Conservation (phyloP, 352 stramenopile genomes). For the Phytophthora niederhauseri region DNA sequence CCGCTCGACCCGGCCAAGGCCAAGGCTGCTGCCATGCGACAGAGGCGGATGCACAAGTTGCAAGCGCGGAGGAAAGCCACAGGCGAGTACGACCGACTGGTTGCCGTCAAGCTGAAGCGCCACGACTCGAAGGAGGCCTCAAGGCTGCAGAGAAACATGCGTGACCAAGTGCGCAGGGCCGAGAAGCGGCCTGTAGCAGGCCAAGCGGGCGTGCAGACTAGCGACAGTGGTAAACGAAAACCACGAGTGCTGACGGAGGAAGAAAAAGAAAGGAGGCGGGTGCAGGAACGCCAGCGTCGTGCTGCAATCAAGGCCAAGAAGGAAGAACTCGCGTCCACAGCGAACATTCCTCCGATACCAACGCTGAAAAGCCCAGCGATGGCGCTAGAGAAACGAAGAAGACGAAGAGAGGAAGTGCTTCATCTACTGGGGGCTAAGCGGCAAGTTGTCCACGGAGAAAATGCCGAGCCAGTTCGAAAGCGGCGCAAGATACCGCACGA, state of each 20-base stretch:
- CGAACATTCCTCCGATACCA: background rate
- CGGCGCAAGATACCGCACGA: background rate
- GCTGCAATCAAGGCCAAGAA: conserved; percentile 18
- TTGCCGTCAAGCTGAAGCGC: conserved; percentile 22
- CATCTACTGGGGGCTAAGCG: background rate
- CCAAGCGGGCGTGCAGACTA: background rate
- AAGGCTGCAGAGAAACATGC: conserved; percentile 18
- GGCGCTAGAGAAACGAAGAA: background rate
- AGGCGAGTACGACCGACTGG: conserved; percentile 16
- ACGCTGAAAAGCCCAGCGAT: background rate
- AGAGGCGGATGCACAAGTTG: conserved; percentile 28
- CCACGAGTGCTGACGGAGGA: background rate
- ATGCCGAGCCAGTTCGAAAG: background rate
- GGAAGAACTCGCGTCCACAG: background rate
- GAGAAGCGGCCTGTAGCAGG: background rate
- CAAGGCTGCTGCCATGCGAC: conserved; percentile 10
- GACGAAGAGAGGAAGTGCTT: background rate
- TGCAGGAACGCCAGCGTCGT: conserved; percentile 5
- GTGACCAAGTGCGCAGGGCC: conserved; percentile 12
- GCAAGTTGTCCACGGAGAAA: background rate
- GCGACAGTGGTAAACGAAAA: background rate
- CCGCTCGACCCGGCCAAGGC: conserved; percentile 6
- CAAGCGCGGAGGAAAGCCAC: conserved; percentile 22
- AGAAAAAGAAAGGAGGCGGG: conserved; percentile 6
- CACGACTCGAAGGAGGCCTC: conserved; percentile 2